Evolutionary conservation across 768 basidiomycete species (phyloP).

Genomic region (Kwoniella shandongensis): DNA sequence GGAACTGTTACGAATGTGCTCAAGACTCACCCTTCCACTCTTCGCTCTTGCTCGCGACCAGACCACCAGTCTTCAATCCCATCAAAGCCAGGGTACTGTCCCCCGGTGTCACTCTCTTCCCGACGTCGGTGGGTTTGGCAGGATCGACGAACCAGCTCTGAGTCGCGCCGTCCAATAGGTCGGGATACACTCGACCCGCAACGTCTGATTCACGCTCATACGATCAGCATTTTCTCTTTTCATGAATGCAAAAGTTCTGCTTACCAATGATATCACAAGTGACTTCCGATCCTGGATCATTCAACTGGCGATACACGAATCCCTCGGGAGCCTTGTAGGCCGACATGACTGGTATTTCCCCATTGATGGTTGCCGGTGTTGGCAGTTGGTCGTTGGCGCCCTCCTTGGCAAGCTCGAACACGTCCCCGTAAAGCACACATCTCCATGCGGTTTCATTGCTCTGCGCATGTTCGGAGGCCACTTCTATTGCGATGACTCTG

Average conservation of each 20-base stretch:
- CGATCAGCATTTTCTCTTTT: background rate
- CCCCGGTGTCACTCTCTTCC: conserved; percentile 18
- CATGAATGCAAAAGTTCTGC: conserved; percentile 1
- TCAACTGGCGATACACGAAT: conserved; percentile 35
- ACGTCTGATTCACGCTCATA: conserved; percentile 29
- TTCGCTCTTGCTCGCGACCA: conserved; percentile 16
- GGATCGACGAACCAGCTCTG: conserved; percentile 31
- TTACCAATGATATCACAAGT: conserved; percentile 44
- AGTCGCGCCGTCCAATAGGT: conserved; percentile 28
- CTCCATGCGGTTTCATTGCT: conserved; percentile 20
- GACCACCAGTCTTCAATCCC: conserved; percentile 25
- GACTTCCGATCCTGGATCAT: conserved; percentile 35
- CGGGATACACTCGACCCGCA: conserved; percentile 43
- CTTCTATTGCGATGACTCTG: conserved; percentile 34
- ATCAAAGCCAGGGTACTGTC: conserved; percentile 17
- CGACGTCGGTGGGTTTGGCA: conserved; percentile 7
- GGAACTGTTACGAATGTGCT: too few species aligned
- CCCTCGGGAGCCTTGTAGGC: conserved; percentile 26
- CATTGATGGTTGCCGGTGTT: background rate
- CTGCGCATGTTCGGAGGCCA: conserved; percentile 10
- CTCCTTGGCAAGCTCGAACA: conserved; percentile 35
- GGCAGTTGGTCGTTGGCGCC: conserved; percentile 1
- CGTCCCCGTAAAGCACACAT: conserved; percentile 41
- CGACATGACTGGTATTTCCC: conserved; percentile 8
- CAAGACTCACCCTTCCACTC: conserved; percentile 41